These are phyloP conservation scores for Gracilaria caudata DNA, from an alignment of 23 red algal genomes.

Conservation along the genomic window DNA sequence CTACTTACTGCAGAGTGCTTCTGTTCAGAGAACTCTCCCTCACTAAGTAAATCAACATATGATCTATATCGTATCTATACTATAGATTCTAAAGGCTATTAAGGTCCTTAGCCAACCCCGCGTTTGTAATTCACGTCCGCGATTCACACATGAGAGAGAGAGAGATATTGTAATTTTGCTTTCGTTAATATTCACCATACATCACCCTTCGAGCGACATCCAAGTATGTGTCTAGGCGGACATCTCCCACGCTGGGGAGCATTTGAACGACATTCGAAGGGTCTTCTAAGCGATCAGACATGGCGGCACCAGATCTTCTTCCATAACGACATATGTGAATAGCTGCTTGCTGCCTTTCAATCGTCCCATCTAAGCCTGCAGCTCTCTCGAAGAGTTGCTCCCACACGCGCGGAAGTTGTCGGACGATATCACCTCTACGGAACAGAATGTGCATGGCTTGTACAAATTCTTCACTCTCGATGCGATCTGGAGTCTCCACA, in stretches of 20 bases:
- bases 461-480: constrained; percentile 25
- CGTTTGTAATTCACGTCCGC: too few species aligned
- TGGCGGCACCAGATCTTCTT: not conserved
- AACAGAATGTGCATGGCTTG: constrained; percentile 2
- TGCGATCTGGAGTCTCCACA: constrained; percentile 1
- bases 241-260: not conserved
- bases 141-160: not conserved
- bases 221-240: not conserved
- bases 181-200: constrained; percentile 3
- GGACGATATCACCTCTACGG: not conserved
- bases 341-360: constrained; percentile 2
- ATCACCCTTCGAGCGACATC: constrained; percentile 13
- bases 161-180: not conserved
- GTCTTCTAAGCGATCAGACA: not conserved
- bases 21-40: too few species aligned
- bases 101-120: too few species aligned
- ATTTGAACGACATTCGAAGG: not conserved
- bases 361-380: not conserved
- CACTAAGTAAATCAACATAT: too few species aligned
- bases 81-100: too few species aligned
- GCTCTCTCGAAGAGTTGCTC: not conserved
- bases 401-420: not conserved
- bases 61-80: too few species aligned
- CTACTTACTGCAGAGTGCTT: too few species aligned
- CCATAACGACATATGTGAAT: not conserved